Percentiles rank a stretch among this genome's conserved stretches.
Evolutionary conservation across 306 rosid species (phyloP).

Genomic region (Psophocarpus tetragonolobus): DNA sequence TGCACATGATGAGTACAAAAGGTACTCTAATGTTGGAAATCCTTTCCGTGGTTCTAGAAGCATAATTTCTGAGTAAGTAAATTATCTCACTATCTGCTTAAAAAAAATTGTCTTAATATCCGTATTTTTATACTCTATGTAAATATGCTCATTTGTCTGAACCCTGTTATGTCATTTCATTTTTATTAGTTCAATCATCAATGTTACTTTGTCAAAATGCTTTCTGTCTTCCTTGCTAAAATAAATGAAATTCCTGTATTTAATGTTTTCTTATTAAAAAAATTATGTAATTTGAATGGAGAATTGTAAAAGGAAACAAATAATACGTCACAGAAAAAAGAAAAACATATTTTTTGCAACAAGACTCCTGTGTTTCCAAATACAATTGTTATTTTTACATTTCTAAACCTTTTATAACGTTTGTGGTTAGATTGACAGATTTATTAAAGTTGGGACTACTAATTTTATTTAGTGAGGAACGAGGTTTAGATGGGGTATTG

Average conservation of each 20-base stretch:
- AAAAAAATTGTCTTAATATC: background rate
- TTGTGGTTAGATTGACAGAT: background rate
- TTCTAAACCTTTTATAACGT: background rate
- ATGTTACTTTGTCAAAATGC: background rate
- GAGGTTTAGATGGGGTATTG: background rate
- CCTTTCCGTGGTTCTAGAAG: slow-evolving; percentile 39
- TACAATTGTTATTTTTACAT: background rate
- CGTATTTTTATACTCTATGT: background rate
- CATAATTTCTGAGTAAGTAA: slow-evolving; percentile 65
- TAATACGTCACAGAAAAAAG: background rate
- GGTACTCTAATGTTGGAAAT: slow-evolving; percentile 74
- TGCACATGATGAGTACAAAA: slow-evolving; percentile 65
- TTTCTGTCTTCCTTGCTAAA: background rate
- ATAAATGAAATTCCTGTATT: slow-evolving; percentile 13
- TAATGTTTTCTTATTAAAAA: background rate
- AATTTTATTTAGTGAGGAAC: background rate
- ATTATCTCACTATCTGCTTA: background rate
- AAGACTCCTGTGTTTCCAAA: background rate
- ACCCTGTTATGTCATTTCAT: background rate
- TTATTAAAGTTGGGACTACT: background rate
- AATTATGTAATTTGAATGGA: background rate
- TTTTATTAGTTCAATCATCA: background rate
- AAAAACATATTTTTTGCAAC: too few species aligned
- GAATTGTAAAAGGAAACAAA: background rate
- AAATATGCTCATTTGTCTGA: slow-evolving; percentile 14